Base-by-base conservation (phyloP, 768 basidiomycete species). In the Termitomyces sp. region DNA sequence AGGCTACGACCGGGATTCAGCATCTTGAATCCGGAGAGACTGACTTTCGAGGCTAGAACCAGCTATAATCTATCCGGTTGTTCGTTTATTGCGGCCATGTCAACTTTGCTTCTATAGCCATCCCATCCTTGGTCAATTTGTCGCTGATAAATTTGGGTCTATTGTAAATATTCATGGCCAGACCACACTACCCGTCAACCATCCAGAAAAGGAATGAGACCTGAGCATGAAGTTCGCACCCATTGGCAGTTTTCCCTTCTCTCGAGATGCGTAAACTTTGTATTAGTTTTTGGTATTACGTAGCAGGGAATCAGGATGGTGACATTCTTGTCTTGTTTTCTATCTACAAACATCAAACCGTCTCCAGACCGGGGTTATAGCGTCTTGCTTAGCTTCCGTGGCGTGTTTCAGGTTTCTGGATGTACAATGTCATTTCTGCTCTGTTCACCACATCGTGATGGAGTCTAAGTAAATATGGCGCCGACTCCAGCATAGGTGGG, bases 1-100 rank as follows among this genome's bases (percentile, higher is more conserved):
- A 47, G 51, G 50, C 7, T 59, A 57, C 14, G 61, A 64, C 54
- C 46, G 53, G 37, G 58, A 58, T 37, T 39, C 47, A 47, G 24
- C 32, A 18, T 16, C 31, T 24, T 55, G 44, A 56, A 57, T 54
- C 59, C 59, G 56, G 59, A 44, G 44, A 27, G 32, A 16, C 32
- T 27, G 13, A 10, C 26, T 14, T 46, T 36, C 18, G n/a, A 41
- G 31, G 9, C n/a, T 9, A 16, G 37, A 16, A 29, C 7, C 29
- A 29, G 18, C 7, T 7, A 53, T 27, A 29, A 16, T 8, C 42
- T 16, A 27, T n/a, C 13, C 1, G 14, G 22, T 36, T 26, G 14
- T 36, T 24, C 48, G 14, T 24, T 16, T 36, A 3, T 7, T 22
- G 22, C n/a, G 47, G 47, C 22, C 7, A n/a, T 5, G 39, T 6